These are phyloP conservation scores for Neonectria magnoliae DNA, from an alignment of 2,329 filamentous ascomycete genomes.

Conservation along the genomic window DNA sequence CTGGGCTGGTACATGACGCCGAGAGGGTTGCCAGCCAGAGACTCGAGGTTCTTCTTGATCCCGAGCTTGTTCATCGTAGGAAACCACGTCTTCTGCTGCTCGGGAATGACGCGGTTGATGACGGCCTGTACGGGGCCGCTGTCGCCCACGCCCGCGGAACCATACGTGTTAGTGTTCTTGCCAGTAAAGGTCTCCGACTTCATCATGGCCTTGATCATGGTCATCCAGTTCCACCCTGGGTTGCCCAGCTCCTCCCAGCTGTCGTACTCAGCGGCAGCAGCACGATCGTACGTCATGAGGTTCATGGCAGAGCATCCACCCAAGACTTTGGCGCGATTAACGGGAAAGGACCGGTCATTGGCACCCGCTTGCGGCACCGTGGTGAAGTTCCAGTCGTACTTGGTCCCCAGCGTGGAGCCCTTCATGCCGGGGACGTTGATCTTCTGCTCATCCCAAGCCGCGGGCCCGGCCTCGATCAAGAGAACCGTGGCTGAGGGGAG, in stretches of 20 bases:
- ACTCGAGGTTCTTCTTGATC: conserved; percentile 49
- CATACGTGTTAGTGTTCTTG: conserved; percentile 26
- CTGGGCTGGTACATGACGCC: conserved; percentile 60
- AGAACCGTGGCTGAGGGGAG: conserved; percentile 44
- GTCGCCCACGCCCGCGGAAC: conserved; percentile 24
- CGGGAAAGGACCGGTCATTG: conserved; percentile 51
- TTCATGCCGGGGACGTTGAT: conserved; percentile 48
- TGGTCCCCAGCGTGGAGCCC: conserved; percentile 41
- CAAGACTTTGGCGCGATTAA: conserved; percentile 59
- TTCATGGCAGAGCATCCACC: conserved; percentile 53
- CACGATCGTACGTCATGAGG: conserved; percentile 50
- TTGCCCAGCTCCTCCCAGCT: conserved; percentile 51
- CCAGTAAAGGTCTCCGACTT: conserved; percentile 37
- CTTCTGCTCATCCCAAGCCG: conserved; percentile 41
- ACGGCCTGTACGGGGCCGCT: conserved; percentile 37
- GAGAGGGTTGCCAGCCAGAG: conserved; percentile 56
- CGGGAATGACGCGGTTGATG: conserved; percentile 54
- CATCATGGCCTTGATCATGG: conserved; percentile 48
- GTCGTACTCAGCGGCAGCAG: conserved; percentile 49
- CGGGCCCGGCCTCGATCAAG: conserved; percentile 44
- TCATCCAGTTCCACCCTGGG: conserved; percentile 49
- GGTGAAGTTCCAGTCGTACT: conserved; percentile 56
- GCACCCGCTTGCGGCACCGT: conserved; percentile 53
- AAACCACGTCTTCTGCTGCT: conserved; percentile 55
- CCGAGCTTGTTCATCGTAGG: conserved; percentile 56